Evolutionary conservation across 148 eudicot genomes (phyloP), one percentile per base, ranked within the genome.

Genomic region (Beta vulgaris): DNA sequence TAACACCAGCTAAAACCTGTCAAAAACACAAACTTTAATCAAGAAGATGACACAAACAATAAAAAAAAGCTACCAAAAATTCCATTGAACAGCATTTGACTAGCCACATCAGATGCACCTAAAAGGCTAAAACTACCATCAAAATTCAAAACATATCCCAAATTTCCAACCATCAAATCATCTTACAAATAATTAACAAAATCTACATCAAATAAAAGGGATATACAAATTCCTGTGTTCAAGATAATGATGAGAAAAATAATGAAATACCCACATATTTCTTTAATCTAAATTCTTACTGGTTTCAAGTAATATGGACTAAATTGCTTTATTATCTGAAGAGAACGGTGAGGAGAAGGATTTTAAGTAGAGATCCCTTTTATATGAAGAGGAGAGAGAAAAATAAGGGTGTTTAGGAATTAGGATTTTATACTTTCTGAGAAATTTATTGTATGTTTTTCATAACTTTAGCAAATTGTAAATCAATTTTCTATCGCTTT

Each of bases 1-100:
- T 5, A 48, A 61, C 74, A 69, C 68, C 65, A 69, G 74, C 21
- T 21, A 36, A 15, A 7, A 74, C 82, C 82, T 79, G 70, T 37
- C 26, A 69, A 61, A 68, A 60, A 26, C 49, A 54, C 40, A 43
- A 15, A 40, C 40, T 54, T 9, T 11, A 39, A 14, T 55, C 28
- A 65, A 73, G 31, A 35, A 72, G 39, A 78, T 49, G 18, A 71
- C 6, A 0, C 1, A 66, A 39, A 14, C 11, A 29, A 26, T 43
- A 14, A 67, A 4, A 13, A 0, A 66, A 29, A 68, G 11, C 18
- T 21, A 7, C 25, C 36, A 36, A 46, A 74, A 43, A 25, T 59
- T 44, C 42, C 12, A 26, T 26, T 13, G 23, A 13, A 37, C 25
- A 49, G 6, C 7, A 26, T 49, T 23, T 34, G 60, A 66, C 26